These are phyloP conservation scores for Agastache rugosa DNA, from an alignment of 257 asterid species.

Conservation along the genomic window DNA sequence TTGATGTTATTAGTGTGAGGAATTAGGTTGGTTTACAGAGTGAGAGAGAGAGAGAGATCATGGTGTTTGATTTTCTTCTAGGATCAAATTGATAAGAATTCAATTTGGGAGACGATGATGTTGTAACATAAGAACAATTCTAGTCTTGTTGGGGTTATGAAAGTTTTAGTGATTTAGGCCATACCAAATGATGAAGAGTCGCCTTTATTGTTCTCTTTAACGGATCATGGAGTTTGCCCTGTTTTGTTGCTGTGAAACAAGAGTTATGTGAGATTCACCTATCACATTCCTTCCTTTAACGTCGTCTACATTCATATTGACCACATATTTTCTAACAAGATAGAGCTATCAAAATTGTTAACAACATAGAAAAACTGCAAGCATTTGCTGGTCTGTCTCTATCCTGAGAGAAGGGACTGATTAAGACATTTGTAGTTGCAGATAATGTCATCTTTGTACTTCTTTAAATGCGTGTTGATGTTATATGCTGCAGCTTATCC, in stretches of 20 bases:
- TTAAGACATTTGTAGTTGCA: neutral
- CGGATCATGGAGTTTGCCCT: neutral
- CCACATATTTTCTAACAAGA: neutral
- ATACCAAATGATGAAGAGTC: neutral
- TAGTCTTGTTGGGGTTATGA: neutral
- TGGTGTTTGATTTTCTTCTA: neutral
- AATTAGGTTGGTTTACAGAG: neutral
- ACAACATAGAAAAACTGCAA: neutral
- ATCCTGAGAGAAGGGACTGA: neutral
- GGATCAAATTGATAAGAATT: neutral
- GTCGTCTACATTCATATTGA: neutral
- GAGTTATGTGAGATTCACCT: neutral
- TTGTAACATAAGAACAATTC: constrained; percentile 5
- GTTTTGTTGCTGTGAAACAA: neutral
- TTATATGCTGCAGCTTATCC: constrained; percentile 62
- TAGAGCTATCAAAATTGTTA: neutral
- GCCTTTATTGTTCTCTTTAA: neutral
- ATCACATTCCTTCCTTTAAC: neutral
- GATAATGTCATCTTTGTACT: neutral
- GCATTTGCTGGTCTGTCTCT: neutral
- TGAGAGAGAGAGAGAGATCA: neutral
- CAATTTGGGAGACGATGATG: neutral
- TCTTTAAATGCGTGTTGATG: constrained; percentile 24
- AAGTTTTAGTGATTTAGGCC: neutral
- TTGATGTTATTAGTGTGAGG: constrained; percentile 12